These are phyloP conservation scores for Blakeslea trispora DNA, from an alignment of 371 early-diverging fungal genomes.

Conservation along the genomic window DNA sequence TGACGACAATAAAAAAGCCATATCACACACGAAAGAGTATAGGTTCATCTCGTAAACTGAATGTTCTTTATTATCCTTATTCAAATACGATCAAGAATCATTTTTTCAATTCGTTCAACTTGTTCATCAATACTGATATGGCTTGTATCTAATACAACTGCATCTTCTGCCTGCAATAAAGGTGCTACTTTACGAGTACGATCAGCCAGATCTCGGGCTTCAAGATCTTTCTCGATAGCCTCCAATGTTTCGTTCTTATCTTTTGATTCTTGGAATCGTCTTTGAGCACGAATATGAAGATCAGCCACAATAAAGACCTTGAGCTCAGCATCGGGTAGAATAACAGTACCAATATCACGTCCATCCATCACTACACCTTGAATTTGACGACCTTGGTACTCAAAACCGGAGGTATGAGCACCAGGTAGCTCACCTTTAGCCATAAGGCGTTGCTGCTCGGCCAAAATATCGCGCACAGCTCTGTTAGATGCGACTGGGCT, in stretches of 20 bases:
- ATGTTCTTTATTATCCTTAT: not conserved
- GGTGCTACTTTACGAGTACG: conserved; percentile 76
- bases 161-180: conserved; percentile 77
- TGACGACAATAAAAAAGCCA: conserved; percentile 54
- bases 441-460: conserved; percentile 61
- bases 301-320: conserved; percentile 88
- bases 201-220: conserved; percentile 79
- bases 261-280: conserved; percentile 71
- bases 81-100: conserved; percentile 33
- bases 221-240: conserved; percentile 62
- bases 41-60: conserved; percentile 35
- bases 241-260: conserved; percentile 44
- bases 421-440: conserved; percentile 27
- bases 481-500: conserved; percentile 71
- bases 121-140: conserved; percentile 74
- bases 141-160: conserved; percentile 84
- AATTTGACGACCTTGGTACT: conserved; percentile 15
- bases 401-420: conserved; percentile 25
- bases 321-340: conserved; percentile 88
- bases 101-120: conserved; percentile 66
- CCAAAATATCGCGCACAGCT: conserved; percentile 63
- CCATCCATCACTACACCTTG: conserved; percentile 92
- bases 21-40: conserved; percentile 30
- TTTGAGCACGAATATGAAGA: conserved; percentile 72
- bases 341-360: conserved; percentile 89